Evolutionary conservation across 2,329 filamentous ascomycete genomes (phyloP), one percentile per base, ranked within the genome.

Genomic region (Grosmannia penicillata): DNA sequence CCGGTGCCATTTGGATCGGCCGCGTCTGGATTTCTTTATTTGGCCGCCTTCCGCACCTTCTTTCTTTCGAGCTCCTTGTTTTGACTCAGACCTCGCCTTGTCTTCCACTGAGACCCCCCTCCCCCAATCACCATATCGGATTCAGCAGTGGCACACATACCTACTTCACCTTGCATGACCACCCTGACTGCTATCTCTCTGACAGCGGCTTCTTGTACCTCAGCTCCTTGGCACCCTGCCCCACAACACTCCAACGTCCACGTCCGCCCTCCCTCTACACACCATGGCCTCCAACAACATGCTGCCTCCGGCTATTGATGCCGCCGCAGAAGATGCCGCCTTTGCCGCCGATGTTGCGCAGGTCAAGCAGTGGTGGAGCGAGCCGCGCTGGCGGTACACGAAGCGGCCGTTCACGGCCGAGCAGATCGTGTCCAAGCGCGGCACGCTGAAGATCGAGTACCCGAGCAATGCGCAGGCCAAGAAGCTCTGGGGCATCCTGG

Each of bases 351-450:
- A 98, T 57, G 85, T 96, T 43, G 75, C 80, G 52, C 76, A 81
- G 48, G 80, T 96, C 49, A 84, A 95, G 73, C 65, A 81, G 59
- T 98, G 91, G 91, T 98, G 91, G 91, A 71, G 68, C 38, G 83
- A 93, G 52, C 75, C 85, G 41, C 74, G 91, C 69, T 98, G 91
- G 91, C 74, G 83, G 56, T 75, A 84, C 61, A 98, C 91, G 51
- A 87, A 82, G 65, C 74, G 91, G 42, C 79, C 91, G 19, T 98
- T 91, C 59, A 94, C 87, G 4, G 86, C 91, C 24, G 91, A 96
- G 69, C 83, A 93, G 64, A 96, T 98, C 54, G 91, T 93, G 46
- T 79, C 83, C 37, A 98, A 98, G 74, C 72, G 91, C 54, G 91
- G 91, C 41, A 87, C 82, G 53, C 66, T 98, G 51, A 84, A 81